Base-by-base conservation (phyloP, 441 rosid species). In the Populus hybrid region DNA sequence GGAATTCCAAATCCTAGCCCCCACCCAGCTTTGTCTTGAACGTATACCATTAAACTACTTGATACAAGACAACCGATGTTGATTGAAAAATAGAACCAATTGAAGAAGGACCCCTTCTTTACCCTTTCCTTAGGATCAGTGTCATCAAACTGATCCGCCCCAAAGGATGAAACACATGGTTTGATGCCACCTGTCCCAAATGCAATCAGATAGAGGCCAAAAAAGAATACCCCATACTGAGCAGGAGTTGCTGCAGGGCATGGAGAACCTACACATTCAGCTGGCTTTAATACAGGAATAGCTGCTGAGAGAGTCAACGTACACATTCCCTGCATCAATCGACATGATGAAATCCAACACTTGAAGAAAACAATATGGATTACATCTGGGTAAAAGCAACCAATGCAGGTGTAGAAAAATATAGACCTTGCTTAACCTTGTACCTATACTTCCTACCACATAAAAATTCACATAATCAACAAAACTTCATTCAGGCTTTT, bases 11-110 rank as follows among this genome's bases (percentile, higher is more conserved):
- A 95, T 33, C 99, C 99, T 40, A 93, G 74, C 40, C 91, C 99
- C 99, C 99, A 95, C 24, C 99, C 99, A 3, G 84, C 87, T 73
- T 93, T 91, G 79, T 92, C 99, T 86, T 93, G 98, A 82, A 91
- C 82, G 89, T 94, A 93, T 36, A 95, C 98, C 68, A 95, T 56
- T 59, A 92, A 80, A 79, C 93, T 93, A 79, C 92, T 87, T 35
- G 94, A 95, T 72, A 93, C 80, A 18, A 93, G 87, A 53, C 94
- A 90, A 20, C 99, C 99, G 18, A 92, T 89, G 67, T 95, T n/a
- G n/a, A n/a, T n/a, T n/a, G n/a, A n/a, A n/a, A n/a, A n/a, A n/a
- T n/a, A n/a, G n/a, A n/a, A n/a, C n/a, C n/a, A n/a, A n/a, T n/a
- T n/a, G n/a, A n/a, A n/a, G n/a, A n/a, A n/a, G n/a, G n/a, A n/a